Evolutionary conservation across 371 early-diverging fungal species (phyloP), one percentile per base, ranked within the genome.

Genomic region (Mortierella sp.): DNA sequence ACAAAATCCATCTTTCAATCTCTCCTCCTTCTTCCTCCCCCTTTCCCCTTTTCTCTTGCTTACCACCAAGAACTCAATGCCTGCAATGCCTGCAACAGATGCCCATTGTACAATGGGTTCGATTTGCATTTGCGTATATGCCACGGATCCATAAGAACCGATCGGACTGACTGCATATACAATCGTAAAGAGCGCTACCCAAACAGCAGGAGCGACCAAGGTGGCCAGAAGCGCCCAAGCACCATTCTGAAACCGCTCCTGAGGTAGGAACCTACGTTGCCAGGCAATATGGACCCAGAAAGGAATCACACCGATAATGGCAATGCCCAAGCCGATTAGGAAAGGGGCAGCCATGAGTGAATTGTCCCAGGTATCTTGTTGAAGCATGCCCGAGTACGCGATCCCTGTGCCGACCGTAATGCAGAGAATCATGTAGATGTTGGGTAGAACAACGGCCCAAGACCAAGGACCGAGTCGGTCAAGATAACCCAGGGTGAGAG

Each of bases 21-120:
- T n/a, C n/a, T n/a, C n/a, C n/a, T n/a, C n/a, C n/a, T n/a, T n/a
- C n/a, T n/a, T n/a, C n/a, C n/a, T n/a, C n/a, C n/a, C n/a, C n/a
- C n/a, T n/a, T n/a, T n/a, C n/a, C n/a, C n/a, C n/a, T n/a, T n/a
- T n/a, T n/a, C n/a, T n/a, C n/a, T n/a, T n/a, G n/a, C 75, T 53
- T 57, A 72, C 77, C 45, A 76, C 66, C 15, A 68, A 68, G 45
- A 76, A 76, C 69, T 76, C 77, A 19, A 76, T 76, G 9, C 77
- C 77, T 1, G 62, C 60, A 29, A 76, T 76, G 28, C 77, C 77
- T 9, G 77, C 68, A 21, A 76, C 72, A 12, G 77, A 76, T 2
- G 77, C 53, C 77, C 77, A 76, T n/a, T 76, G 77, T 1, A 76
- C 77, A 26, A 76, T 30, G n/a, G 77, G 77, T 19, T 72, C 77